Conservation (phyloP, 225 moss, liverwort and hornwort species). For the Physcomitrium patens region DNA sequence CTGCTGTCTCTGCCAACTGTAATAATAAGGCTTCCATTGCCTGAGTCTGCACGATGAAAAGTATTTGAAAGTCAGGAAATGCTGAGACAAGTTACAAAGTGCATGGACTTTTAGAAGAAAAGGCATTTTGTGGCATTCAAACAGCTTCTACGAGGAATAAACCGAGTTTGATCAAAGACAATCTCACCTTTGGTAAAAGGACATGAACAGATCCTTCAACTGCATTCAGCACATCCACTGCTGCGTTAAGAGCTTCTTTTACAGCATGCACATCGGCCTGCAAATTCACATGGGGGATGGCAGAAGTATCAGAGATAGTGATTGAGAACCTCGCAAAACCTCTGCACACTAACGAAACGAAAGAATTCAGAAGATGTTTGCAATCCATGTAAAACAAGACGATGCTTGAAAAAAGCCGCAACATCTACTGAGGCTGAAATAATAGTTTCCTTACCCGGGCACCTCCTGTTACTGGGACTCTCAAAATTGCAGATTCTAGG, state of each 20-base stretch:
- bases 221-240: conserved; percentile 98
- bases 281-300: conserved; percentile 2
- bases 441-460: conserved; percentile 66
- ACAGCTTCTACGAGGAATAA: no score
- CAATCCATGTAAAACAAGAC: no score
- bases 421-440: no score
- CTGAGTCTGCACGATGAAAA: conserved; percentile 62
- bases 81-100: not conserved
- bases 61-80: not conserved
- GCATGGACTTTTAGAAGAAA: no score
- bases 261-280: conserved; percentile 99
- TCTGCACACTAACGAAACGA: no score
- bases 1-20: conserved; percentile 90
- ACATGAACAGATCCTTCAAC: conserved; percentile 87
- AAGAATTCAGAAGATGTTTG: not conserved
- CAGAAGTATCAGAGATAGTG: conserved; percentile 10
- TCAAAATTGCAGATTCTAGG: conserved; percentile 93
- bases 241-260: conserved; percentile 95
- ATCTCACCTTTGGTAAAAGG: conserved; percentile 78
- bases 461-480: conserved; percentile 97
- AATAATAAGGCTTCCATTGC: conserved; percentile 84
- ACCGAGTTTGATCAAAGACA: not conserved
- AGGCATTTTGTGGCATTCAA: no score
- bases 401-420: no score
- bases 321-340: not conserved